Conservation (phyloP, 352 stramenopile species). For the Pilasporangium apinafurcum region DNA sequence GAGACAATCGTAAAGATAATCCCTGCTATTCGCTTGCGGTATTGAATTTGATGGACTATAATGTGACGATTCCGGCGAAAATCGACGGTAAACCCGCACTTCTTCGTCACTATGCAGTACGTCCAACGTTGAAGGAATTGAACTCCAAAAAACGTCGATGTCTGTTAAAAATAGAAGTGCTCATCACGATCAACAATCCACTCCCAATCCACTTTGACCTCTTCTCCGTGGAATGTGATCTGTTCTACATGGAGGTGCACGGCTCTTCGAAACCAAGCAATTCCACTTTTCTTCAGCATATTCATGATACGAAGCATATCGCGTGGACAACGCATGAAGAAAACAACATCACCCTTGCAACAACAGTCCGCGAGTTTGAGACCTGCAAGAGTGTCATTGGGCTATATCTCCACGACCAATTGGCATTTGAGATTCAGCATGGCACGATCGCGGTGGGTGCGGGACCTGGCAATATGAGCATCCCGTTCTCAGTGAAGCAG, state of each 20-base stretch:
- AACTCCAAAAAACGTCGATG: constrained; percentile 70
- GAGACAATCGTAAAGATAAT: constrained; percentile 35
- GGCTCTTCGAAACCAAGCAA: constrained; percentile 1
- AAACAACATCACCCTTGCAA: constrained; percentile 53
- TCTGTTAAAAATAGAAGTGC: constrained; percentile 59
- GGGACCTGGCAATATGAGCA: constrained; percentile 58
- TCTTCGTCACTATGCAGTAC: constrained; percentile 52
- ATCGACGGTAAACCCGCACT: constrained; percentile 69
- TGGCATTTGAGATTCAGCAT: constrained; percentile 62
- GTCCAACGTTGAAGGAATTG: constrained; percentile 60
- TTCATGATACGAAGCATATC: constrained; percentile 45
- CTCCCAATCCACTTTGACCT: constrained; percentile 74
- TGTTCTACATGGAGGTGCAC: constrained; percentile 49
- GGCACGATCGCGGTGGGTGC: constrained; percentile 49
- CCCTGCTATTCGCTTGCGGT: constrained; percentile 66
- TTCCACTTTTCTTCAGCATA: constrained; percentile 32
- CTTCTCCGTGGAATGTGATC: constrained; percentile 55
- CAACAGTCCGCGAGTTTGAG: constrained; percentile 51
- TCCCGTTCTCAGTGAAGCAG: constrained; percentile 59
- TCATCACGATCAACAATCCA: constrained; percentile 74
- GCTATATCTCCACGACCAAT: constrained; percentile 55
- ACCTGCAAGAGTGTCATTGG: constrained; percentile 56
- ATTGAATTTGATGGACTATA: constrained; percentile 52
- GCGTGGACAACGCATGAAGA: constrained; percentile 54
- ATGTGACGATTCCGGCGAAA: constrained; percentile 55